These are phyloP conservation scores for Chloris gayana DNA, from an alignment of 176 grass and related monocot species.

Conservation along the genomic window DNA sequence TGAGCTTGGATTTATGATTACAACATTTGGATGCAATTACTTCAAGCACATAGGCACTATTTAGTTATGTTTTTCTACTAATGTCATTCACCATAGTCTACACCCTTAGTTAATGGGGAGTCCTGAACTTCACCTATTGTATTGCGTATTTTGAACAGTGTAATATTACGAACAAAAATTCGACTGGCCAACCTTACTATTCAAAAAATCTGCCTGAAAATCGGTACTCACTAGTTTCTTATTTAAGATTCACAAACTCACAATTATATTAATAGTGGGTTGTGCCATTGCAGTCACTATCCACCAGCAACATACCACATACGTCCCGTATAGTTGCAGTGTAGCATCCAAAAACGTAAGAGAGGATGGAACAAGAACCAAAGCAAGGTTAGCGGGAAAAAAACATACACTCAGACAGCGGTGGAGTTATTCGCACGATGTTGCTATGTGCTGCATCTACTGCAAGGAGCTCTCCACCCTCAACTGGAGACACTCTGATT, in stretches of 20 bases:
- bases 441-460: conserved; percentile 86
- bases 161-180: background rate
- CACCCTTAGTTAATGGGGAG: background rate
- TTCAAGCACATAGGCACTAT: background rate
- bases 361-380: background rate
- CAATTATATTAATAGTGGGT: background rate
- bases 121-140: background rate
- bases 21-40: conserved; percentile 5
- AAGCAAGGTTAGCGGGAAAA: background rate
- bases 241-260: background rate
- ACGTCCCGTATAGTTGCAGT: background rate
- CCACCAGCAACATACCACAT: background rate
- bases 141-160: background rate
- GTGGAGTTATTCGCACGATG: conserved; percentile 92
- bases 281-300: background rate
- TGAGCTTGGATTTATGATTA: conserved; percentile 12
- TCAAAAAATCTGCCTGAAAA: background rate
- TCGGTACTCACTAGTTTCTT: background rate
- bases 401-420: conserved; percentile 85
- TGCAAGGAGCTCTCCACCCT: conserved; percentile 84
- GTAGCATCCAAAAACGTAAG: background rate
- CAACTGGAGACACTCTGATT: conserved; percentile 83
- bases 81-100: background rate
- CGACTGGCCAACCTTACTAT: background rate
- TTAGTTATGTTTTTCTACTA: background rate